Base-by-base conservation (phyloP, 2,329 filamentous ascomycete species). In the Pleomassaria siparia region DNA sequence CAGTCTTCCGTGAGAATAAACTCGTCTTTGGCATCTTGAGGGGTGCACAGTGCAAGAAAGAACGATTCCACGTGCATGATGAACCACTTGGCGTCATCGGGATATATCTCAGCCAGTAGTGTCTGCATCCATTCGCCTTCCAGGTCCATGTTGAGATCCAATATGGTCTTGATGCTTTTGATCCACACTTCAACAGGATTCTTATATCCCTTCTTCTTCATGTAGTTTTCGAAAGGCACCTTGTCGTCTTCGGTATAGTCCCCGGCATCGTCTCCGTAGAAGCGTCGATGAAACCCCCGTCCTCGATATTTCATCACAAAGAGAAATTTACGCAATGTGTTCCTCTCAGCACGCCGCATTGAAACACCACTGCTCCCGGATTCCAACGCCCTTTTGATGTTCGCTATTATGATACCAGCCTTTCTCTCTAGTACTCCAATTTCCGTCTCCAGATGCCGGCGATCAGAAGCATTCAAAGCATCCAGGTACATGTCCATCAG, bases 401-500 rank as follows among this genome's bases (percentile, higher is more conserved):
- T 16, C 7, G 40, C 18, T 32, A 47, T 43, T 18, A 47, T 28
- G 20, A 11, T 9, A 15, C 37, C 28, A 7, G 25, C 45, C 10
- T 16, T n/a, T 30, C 18, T 10, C 30, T 47, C 45, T n/a, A 47
- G 45, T 40, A 33, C 32, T 22, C 35, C 35, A 21, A 46, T 37
- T 25, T 46, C 35, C 25, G 32, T 40, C 24, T 47, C 45, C 16
- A 43, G n/a, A 29, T 42, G 26, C n/a, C 36, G 12, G 7, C 36
- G 29, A 13, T 47, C 28, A 37, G 22, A n/a, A 20, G 22, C 21
- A 11, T 43, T 37, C 15, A 29, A 24, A 30, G 29, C 13, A 21
- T 47, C 45, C 2, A 39, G 45, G 43, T 43, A 47, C 45, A 43
- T 47, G 15, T 47, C 45, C 24, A 24, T 42, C 18, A 43, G 8